Percentiles rank a stretch among this genome's conserved stretches.
Conservation (phyloP, 164 flowering plant species). For the Tinospora cordifolia region DNA sequence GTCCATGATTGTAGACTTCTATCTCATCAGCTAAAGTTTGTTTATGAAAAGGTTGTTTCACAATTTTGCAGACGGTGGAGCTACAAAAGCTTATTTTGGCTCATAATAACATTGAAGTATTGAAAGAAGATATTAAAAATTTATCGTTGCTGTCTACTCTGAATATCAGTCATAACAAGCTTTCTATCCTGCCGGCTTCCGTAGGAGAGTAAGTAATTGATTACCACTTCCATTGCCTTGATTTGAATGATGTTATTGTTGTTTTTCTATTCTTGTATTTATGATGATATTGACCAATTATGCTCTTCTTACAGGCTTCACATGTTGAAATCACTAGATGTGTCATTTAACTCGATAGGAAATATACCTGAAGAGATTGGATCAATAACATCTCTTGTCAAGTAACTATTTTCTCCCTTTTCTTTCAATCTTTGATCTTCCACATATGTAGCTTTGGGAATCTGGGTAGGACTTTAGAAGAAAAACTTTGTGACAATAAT, state of each 20-base stretch:
- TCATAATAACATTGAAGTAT: conserved; percentile 64
- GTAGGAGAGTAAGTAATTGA: conserved; percentile 73
- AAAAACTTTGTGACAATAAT: too few relatives aligned
- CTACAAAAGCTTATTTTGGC: conserved; percentile 88
- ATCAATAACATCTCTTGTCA: conserved; percentile 69
- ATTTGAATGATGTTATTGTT: not conserved
- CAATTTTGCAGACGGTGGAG: conserved; percentile 58
- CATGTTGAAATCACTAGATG: conserved; percentile 65
- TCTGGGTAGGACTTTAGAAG: not conserved
- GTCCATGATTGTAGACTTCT: not conserved
- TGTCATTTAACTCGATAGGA: conserved; percentile 55
- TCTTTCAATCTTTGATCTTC: not conserved
- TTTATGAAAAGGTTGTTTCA: not conserved
- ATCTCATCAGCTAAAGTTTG: not conserved
- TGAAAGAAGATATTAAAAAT: conserved; percentile 72
- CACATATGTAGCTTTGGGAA: conserved; percentile 4
- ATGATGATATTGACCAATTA: conserved; percentile 1
- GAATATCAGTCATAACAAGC: conserved; percentile 86
- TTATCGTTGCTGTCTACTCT: conserved; percentile 51
- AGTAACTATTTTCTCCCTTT: conserved; percentile 35
- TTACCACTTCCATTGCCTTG: not conserved
- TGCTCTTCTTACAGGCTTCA: conserved; percentile 52
- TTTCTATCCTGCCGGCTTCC: conserved; percentile 72
- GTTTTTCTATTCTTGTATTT: not conserved
- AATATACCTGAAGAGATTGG: conserved; percentile 80